phyloP scores from a whole-genome alignment of 176 grass and related monocot genomes.

The Oryza glaberrima region DNA sequence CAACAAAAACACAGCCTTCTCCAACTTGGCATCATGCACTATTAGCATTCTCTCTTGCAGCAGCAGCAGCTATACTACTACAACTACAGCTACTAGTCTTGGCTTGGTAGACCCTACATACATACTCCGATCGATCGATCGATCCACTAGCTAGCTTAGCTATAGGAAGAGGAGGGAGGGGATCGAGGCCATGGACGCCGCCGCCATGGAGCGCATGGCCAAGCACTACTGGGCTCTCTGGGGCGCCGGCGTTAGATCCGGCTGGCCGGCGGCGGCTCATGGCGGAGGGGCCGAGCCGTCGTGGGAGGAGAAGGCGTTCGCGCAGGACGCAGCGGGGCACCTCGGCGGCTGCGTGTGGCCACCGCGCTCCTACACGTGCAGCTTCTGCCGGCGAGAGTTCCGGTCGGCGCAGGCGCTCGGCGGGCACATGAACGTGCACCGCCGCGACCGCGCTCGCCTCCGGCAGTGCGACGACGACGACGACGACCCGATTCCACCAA shows the following conservation, averaged over 20 bases:
- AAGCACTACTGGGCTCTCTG: slow-evolving; percentile 53
- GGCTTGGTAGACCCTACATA: too few species aligned
- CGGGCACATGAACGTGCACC: slow-evolving; percentile 82
- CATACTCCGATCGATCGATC: too few species aligned
- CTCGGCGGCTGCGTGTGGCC: slow-evolving; percentile 71
- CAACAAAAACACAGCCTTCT: slow-evolving; percentile 43
- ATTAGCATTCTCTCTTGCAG: not conserved
- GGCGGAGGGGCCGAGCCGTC: slow-evolving; percentile 38
- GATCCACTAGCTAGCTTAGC: not conserved
- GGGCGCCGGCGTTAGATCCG: slow-evolving; percentile 21
- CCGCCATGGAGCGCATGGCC: slow-evolving; percentile 34
- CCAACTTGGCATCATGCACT: slow-evolving; percentile 39
- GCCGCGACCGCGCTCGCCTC: slow-evolving; percentile 77
- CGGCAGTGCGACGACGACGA: slow-evolving; percentile 48
- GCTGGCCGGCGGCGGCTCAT: slow-evolving; percentile 1
- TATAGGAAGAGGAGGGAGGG: too few species aligned
- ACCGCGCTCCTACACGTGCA: slow-evolving; percentile 79
- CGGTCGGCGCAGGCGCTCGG: slow-evolving; percentile 74
- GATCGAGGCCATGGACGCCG: slow-evolving; percentile 35
- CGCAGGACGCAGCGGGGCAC: slow-evolving; percentile 57
- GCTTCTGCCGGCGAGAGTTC: slow-evolving; percentile 75
- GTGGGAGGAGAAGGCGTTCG: slow-evolving; percentile 78
- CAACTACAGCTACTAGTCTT: too few species aligned
- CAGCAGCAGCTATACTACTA: not conserved
- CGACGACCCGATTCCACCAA: not conserved